phyloP scores from a whole-genome alignment of 805 yeast species.

The Pichia cephalocereana region DNA sequence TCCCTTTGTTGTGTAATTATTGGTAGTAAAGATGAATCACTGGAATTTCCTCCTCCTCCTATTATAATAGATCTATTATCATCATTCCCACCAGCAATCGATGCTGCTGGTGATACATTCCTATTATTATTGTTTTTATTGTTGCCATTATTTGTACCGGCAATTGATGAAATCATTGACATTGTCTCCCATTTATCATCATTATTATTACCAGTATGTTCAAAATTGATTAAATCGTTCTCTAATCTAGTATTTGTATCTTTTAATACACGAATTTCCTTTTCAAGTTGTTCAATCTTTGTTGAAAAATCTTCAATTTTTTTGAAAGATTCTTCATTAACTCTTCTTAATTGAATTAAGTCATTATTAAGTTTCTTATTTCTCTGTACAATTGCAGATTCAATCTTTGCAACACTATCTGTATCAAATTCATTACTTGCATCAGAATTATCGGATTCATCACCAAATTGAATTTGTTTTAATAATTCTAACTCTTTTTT shows the following conservation, averaged over 20 bases:
- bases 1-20: slow-evolving; percentile 93
- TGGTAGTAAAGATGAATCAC: slow-evolving; percentile 44
- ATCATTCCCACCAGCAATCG: slow-evolving; percentile 34
- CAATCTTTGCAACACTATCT: slow-evolving; percentile 38
- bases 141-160: slow-evolving; percentile 8
- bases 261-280: slow-evolving; percentile 34
- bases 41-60: not conserved
- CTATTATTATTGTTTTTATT: slow-evolving; percentile 13
- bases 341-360: slow-evolving; percentile 54
- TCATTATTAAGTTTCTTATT: slow-evolving; percentile 69
- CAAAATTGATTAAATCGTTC: slow-evolving; percentile 56
- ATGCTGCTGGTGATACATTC: slow-evolving; percentile 42
- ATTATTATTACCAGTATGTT: slow-evolving; percentile 28
- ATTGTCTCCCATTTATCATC: slow-evolving; percentile 50
- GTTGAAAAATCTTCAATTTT: slow-evolving; percentile 33
- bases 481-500: slow-evolving; percentile 67
- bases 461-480: slow-evolving; percentile 68
- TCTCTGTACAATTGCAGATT: slow-evolving; percentile 42
- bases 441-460: slow-evolving; percentile 25
- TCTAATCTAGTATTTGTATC: slow-evolving; percentile 57
- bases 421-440: slow-evolving; percentile 18
- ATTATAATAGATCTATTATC: not conserved
- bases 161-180: slow-evolving; percentile 57
- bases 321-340: slow-evolving; percentile 37
- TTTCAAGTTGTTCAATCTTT: slow-evolving; percentile 25